Percentiles rank a stretch among this genome's conserved stretches.
Evolutionary conservation across 1,284 basidiomycete genomes (phyloP).

Genomic region (Sanghuangporus sanghuang): DNA sequence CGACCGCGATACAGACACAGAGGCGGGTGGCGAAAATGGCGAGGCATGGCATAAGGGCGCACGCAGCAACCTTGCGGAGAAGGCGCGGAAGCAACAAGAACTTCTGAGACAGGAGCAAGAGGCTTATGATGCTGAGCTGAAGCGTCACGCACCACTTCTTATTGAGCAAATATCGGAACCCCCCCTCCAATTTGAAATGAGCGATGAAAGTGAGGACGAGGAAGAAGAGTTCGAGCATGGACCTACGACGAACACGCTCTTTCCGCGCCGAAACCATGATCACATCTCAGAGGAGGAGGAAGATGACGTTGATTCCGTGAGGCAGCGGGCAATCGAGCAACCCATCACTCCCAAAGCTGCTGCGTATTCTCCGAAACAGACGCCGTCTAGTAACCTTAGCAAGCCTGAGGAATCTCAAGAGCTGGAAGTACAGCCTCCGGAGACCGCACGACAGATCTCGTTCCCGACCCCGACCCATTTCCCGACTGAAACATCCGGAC

Average conservation of each 20-base stretch:
- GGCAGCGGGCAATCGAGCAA: constrained; percentile 13
- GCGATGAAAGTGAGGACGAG: constrained; percentile 73
- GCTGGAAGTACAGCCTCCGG: constrained; percentile 3
- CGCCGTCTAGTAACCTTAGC: constrained; percentile 1
- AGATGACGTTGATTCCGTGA: constrained; percentile 31
- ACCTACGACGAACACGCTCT: constrained; percentile 8
- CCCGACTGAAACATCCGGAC: not conserved
- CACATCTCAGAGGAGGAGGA: constrained; percentile 69
- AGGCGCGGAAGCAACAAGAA: constrained; percentile 48
- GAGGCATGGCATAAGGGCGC: constrained; percentile 63
- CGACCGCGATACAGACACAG: constrained; percentile 46
- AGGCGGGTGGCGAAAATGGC: constrained; percentile 33
- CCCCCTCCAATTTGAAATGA: constrained; percentile 70
- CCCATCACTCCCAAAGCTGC: constrained; percentile 6
- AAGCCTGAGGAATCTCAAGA: constrained; percentile 3
- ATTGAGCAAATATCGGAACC: constrained; percentile 42
- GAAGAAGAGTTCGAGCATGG: constrained; percentile 40
- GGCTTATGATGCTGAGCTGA: constrained; percentile 32
- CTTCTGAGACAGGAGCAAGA: constrained; percentile 50
- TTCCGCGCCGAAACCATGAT: constrained; percentile 34
- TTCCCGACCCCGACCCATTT: constrained; percentile 8
- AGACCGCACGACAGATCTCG: constrained; percentile 13
- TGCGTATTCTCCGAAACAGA: not conserved
- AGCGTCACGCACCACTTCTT: constrained; percentile 5
- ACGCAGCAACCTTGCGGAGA: constrained; percentile 67